Evolutionary conservation across 2,329 filamentous ascomycete genomes (phyloP), one percentile per base, ranked within the genome.

Genomic region (Penicillium freii): DNA sequence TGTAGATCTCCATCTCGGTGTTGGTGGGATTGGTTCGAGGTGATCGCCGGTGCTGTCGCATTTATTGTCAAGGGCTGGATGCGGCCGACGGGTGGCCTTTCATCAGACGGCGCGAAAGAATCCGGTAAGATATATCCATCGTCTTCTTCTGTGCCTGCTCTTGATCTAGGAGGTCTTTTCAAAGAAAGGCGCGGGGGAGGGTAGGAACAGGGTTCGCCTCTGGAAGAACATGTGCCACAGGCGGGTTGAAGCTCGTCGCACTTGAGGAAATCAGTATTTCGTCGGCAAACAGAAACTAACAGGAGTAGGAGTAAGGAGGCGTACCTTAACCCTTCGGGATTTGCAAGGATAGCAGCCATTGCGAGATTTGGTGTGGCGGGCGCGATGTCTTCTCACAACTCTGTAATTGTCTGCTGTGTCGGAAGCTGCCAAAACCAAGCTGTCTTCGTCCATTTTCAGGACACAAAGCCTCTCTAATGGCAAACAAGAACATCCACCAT

Each of bases 301-400:
- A 15, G 23, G 9, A 11, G 5, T 21, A 46, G 27, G 8, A 19
- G 7, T 19, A 4, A n/a, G n/a, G 17, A 29, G 17, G 9, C n/a
- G 8, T 21, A 48, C 45, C 31, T 48, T 48, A 2, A 48, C 21
- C 31, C 45, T 34, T 13, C 45, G 29, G 9, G 13, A 7, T 48
- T 48, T 48, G 45, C 45, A 48, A 19, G 45, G 31, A n/a, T 48
- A 48, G 31, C 45, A 48, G 4, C 45, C 45, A 48, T 48, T 48
- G 21, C 45, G 45, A 5, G 45, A 48, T 7, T 48, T 48, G 31
- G 45, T 48, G 45, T 48, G 45, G n/a, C 45, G 45, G 21, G 21
- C 31, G 15, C 45, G 45, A 48, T 48, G 45, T 25, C 45, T 48
- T 38, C 45, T 48, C 17, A 46, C n/a, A 38, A 48, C 31, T 10